Percentiles rank a stretch among this genome's conserved stretches.
Conservation (phyloP, 2,329 filamentous ascomycete species). For the Aureobasidium sp. region DNA sequence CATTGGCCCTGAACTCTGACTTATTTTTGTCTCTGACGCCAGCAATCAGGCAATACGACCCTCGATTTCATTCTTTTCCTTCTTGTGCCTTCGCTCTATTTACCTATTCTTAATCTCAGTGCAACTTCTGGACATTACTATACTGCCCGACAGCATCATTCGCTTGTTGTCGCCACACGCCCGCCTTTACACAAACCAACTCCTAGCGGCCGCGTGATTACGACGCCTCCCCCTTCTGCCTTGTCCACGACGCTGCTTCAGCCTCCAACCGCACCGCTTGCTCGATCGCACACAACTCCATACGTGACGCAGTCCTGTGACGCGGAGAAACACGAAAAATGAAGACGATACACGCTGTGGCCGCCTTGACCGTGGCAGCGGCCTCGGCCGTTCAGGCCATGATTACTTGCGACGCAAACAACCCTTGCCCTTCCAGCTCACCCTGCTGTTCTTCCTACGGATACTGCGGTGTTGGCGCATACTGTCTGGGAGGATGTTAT, state of each 20-base stretch:
- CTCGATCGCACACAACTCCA: not conserved
- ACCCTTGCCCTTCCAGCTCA: conserved; percentile 26
- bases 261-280: not conserved
- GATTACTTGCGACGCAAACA: conserved; percentile 26
- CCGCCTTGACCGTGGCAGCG: conserved; percentile 26
- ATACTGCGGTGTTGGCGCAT: conserved; percentile 82
- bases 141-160: not conserved
- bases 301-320: not conserved
- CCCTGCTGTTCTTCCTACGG: conserved; percentile 59
- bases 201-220: conserved; percentile 5
- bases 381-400: conserved; percentile 24
- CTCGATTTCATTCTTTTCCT: not conserved
- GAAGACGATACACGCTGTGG: conserved; percentile 9
- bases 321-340: not conserved
- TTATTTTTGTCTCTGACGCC: conserved; percentile 14
- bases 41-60: not conserved
- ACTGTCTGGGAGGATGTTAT: conserved; percentile 93
- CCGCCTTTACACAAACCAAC: not conserved
- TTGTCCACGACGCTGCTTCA: conserved; percentile 1
- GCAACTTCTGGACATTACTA: not conserved
- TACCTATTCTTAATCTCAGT: not conserved
- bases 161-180: conserved; percentile 6
- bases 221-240: conserved; percentile 6
- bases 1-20: conserved; percentile 12
- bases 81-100: not conserved